Evolutionary conservation across 768 basidiomycete genomes (phyloP), one percentile per base, ranked within the genome.

Genomic region (Lactarius sanguifluus): DNA sequence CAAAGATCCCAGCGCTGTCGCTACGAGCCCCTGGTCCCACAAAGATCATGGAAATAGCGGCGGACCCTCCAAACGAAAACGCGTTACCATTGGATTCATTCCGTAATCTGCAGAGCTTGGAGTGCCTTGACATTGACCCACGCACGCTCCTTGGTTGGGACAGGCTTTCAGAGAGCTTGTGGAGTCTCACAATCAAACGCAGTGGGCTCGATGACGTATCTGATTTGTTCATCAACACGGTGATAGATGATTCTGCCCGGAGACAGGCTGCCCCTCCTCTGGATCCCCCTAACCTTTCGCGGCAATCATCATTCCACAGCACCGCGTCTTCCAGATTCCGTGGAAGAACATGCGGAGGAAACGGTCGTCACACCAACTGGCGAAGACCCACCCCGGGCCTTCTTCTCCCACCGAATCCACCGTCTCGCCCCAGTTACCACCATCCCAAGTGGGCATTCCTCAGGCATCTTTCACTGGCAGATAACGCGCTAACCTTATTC

Each of bases 91-190:
- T 97, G 15, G 86, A 92, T 68, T 81, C 81, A 12, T 96, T 97
- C 85, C 94, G 91, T 81, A 93, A 88, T 74, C 77, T 97, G 20
- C 86, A 90, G 73, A 85, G 79, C 58, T 79, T 96, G 61, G 87
- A 91, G 72, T 89, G 89, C 66, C 74, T 83, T 25, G 90, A 93
- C 71, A 85, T 96, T 60, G 94, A 96, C 76, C 93, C 94, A 18
- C 82, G 94, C 66, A 81, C 85, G 0, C 73, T 96, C 15, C 77
- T 94, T 10, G 94, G 94, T 3, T 95, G 94, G 93, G 92, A 92
- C 72, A 81, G 82, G 64, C 78, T 95, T 47, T 80, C 90, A 38
- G 85, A 88, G 71, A 82, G 86, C 61, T 77, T 96, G 57, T 79
- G 84, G 67, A 89, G 87, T 72, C 79, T 96, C 74, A 91, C 86